Evolutionary conservation across 495 filamentous ascomycete genomes (phyloP), one percentile per base, ranked within the genome.

Genomic region (Hypoxylon subgilvum): DNA sequence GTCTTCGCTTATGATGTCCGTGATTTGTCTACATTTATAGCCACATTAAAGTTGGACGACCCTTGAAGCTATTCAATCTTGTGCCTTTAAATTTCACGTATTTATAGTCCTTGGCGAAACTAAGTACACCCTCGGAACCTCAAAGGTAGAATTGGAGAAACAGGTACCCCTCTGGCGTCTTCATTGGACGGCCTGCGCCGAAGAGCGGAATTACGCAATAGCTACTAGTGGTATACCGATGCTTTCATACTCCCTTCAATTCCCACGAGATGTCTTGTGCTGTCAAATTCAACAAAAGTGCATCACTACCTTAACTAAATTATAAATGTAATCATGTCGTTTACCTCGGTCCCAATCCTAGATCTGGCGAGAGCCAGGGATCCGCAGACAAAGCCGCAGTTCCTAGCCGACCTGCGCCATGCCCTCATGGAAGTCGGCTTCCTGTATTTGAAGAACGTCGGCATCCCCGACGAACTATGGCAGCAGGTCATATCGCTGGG

Each of bases 341-440:
- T 97, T 75, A 86, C 81, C 1, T 78, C 81, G 2, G 84, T 97
- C 46, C 93, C 93, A 0, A 79, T 96, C 48, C 82, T 97, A 12
- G 88, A 96, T 69, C 84, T 92, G 50, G 81, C 89, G 1, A 76
- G 84, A 17, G 80, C 88, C 19, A 71, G 76, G 45, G 75, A 83
- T 38, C 72, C 85, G n/a, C 68, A 75, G 6, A 92, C 89, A 0
- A 96, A 96, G 71, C 78, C 86, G 1, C 66, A 57, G 6, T 97
- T 96, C 69, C 77, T 97, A 0, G 73, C 80, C 0, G 72, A 86
- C 8, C 80, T 97, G 10, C 87, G 88, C 14, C 78, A 89, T 63
- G 91, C 92, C 0, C 77, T 97, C 22, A 82, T 97, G 66, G 88
- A 93, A 72, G 90, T 96, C 25, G 94, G 94, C 3, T 97, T 98